Conservation (phyloP, 1,139 yeast genomes). For the Pneumocystis carinii region DNA sequence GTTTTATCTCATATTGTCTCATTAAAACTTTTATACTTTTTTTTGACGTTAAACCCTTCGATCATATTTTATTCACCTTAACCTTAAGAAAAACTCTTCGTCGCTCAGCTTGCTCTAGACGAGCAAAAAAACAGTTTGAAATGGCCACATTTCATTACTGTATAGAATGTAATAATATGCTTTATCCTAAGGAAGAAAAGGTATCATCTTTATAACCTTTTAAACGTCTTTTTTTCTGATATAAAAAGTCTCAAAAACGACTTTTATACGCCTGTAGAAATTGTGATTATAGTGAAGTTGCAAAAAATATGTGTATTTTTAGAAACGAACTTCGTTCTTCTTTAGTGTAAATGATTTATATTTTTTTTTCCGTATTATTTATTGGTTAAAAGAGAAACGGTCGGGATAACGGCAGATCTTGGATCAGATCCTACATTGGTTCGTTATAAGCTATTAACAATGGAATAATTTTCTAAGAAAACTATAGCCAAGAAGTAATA, state of each 20-base stretch:
- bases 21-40: background rate
- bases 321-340: constrained; percentile 84
- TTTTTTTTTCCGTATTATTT: background rate
- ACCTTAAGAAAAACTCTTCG: background rate
- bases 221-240: background rate
- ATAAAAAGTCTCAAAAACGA: constrained; percentile 28
- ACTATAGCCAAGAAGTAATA: constrained; percentile 41
- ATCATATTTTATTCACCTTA: background rate
- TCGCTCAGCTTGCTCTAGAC: background rate
- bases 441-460: constrained; percentile 5
- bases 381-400: constrained; percentile 45
- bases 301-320: constrained; percentile 77
- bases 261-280: constrained; percentile 86
- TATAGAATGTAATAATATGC: constrained; percentile 63
- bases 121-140: background rate
- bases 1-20: background rate
- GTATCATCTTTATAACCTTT: constrained; percentile 16
- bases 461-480: background rate
- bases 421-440: constrained; percentile 84
- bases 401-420: constrained; percentile 93
- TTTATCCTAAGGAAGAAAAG: constrained; percentile 95
- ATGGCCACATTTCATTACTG: constrained; percentile 10
- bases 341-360: constrained; percentile 29
- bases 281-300: constrained; percentile 85
- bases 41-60: background rate